Base-by-base conservation (phyloP, 2,329 filamentous ascomycete species). In the Malbranchea cinnamomea region DNA sequence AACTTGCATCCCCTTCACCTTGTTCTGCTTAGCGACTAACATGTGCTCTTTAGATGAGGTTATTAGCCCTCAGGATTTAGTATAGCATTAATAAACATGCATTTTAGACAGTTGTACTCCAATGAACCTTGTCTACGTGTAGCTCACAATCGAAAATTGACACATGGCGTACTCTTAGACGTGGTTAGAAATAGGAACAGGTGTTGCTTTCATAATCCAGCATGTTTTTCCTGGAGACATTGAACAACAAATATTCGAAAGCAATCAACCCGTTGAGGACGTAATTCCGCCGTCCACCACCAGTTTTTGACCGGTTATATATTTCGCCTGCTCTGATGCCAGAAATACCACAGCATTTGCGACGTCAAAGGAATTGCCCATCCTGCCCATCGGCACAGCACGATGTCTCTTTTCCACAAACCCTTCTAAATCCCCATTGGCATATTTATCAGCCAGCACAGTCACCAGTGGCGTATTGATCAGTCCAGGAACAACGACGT, bases 341-440 rank as follows among this genome's bases (percentile, higher is more conserved):
- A 76, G 52, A 39, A 72, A 75, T 8, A 67, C 42, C 4, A 61
- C 67, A 1, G 67, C 59, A 44, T 68, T 60, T 0, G 68, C 66
- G 4, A 74, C 65, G 46, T 75, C 71, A 53, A 65, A 68, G 0
- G 68, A 64, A 43, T 67, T 63, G 0, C 70, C 70, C 61, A 74
- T 72, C 19, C 50, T 54, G 0, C 68, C 68, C 55, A 67, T 65
- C 0, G 71, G 71, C 1, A 73, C 67, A 41, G 30, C 21, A 23
- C 31, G 49, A 30, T 71, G 59, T 35, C 71, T 61, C 37, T 62
- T 61, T 34, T 53, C 53, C 30, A 60, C 52, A 37, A 69, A 71
- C 26, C 56, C 63, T 18, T 62, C 62, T 28, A 65, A 58, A 14
- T 61, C 56, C 1, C 56, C 63, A 0, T 45, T 49, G 2, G 49